A percentile compares a stretch with the other conserved stretches of the same genome.
Conservation (phyloP, 2,329 filamentous ascomycete genomes). For the Aspergillus floridensis region DNA sequence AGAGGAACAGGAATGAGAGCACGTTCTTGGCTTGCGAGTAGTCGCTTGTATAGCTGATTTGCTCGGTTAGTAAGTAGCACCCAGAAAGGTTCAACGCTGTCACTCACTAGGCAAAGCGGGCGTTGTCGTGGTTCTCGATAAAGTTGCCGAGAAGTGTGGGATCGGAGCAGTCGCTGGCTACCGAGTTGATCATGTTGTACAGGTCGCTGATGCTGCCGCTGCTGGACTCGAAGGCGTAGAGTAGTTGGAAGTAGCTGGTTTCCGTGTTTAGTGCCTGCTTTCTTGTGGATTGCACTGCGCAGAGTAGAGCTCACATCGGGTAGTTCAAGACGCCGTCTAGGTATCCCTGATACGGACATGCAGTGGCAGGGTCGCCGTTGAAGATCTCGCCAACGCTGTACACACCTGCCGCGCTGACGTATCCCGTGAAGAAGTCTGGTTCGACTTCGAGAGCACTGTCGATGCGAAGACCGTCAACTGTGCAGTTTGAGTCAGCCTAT, state of each 20-base stretch:
- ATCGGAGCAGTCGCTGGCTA: conserved; percentile 40
- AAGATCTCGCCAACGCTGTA: conserved; percentile 52
- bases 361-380: conserved; percentile 40
- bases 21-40: conserved; percentile 57
- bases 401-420: conserved; percentile 43
- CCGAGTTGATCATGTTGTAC: conserved; percentile 32
- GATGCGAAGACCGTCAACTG: conserved; percentile 53
- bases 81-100: neutral
- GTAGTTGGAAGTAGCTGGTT: conserved; percentile 30
- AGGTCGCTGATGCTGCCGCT: conserved; percentile 36
- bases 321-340: conserved; percentile 52
- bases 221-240: conserved; percentile 33
- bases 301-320: conserved; percentile 29
- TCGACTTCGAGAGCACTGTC: conserved; percentile 53
- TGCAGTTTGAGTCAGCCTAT: neutral
- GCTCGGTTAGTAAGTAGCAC: neutral
- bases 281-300: neutral
- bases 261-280: neutral
- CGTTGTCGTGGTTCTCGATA: conserved; percentile 61
- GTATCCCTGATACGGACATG: conserved; percentile 46
- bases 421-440: conserved; percentile 45
- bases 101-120: conserved; percentile 49
- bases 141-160: conserved; percentile 53
- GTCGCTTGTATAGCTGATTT: conserved; percentile 28
- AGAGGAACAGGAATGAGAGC: conserved; percentile 58